Evolutionary conservation across 1,284 basidiomycete species (phyloP), one percentile per base, ranked within the genome.

Genomic region (Puccinia horiana): DNA sequence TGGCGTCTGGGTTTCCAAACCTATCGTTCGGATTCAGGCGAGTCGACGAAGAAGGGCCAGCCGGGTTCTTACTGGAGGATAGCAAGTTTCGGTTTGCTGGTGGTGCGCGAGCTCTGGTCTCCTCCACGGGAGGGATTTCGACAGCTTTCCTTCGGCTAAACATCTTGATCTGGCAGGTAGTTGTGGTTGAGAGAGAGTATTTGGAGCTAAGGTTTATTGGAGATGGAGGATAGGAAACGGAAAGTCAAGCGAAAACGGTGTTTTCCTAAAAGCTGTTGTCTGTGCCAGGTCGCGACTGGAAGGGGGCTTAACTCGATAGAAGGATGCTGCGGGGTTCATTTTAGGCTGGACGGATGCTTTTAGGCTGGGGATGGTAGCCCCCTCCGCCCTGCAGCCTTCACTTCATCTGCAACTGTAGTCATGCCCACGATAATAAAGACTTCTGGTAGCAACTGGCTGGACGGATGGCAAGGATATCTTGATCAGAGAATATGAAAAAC

Each of bases 81-180:
- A 80, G 40, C 56, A 80, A 47, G 67, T 58, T 72, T 23, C 77
- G 65, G 37, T 70, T 72, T 12, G 18, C 44, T 1, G 65, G 29
- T 12, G 77, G 54, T 12, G 77, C 35, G 26, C 67, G 65, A 47
- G 75, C 56, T 26, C 23, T 65, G 23, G 76, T 29, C 67, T 80
- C 44, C 29, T 70, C 67, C 20, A 80, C 77, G 49, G 77, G 47
- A 20, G 77, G 77, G 29, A 80, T 80, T 35, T 72, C 67, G 67
- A 61, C 32, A 9, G 65, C 77, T 72, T 80, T 80, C 77, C 73
- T 80, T 37, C 77, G 77, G 40, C 77, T 80, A 40, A 80, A 80
- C 77, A 80, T 80, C 16, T 8, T 76, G 37, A 44, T 32, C 20
- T 65, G 20, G 20, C 23, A 20, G 5, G 20, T 23, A 42, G 35